A percentile compares a stretch with the other conserved stretches of the same genome.
These are phyloP conservation scores for Hippophae gyantsensis DNA, from an alignment of 306 rosid species.

Conservation along the genomic window DNA sequence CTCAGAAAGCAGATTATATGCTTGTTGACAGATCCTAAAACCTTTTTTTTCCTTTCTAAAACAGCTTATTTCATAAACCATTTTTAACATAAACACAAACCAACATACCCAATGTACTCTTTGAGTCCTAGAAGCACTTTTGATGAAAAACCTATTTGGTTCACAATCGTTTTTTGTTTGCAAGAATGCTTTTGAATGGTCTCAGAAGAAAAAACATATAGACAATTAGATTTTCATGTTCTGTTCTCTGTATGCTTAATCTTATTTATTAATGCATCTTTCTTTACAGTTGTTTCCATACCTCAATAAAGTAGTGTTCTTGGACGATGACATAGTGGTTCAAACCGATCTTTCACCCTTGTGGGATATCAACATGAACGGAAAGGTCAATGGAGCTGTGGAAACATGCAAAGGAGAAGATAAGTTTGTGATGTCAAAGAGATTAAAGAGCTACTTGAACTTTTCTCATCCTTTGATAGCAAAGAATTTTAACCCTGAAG, in stretches of 20 bases:
- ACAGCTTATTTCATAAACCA: too few species aligned
- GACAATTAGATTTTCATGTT: too few species aligned
- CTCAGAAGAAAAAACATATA: too few species aligned
- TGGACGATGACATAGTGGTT: conserved; percentile 87
- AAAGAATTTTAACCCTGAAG: conserved; percentile 47
- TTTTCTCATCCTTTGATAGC: conserved; percentile 87
- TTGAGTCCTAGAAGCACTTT: too few species aligned
- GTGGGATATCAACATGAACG: conserved; percentile 91
- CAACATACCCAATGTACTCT: too few species aligned
- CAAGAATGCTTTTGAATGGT: too few species aligned
- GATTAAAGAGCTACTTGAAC: conserved; percentile 83
- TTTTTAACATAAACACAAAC: too few species aligned
- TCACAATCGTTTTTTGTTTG: too few species aligned
- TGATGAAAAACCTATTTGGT: too few species aligned
- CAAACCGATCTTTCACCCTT: conserved; percentile 96
- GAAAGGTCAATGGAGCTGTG: conserved; percentile 97
- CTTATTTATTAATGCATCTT: conserved; percentile 1
- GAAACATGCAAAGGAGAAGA: conserved; percentile 90
- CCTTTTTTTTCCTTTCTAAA: too few species aligned
- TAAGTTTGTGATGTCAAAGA: conserved; percentile 93
- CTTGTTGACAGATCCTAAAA: too few species aligned
- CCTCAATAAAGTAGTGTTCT: conserved; percentile 83
- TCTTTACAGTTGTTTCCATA: conserved; percentile 79
- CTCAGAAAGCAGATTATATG: too few species aligned
- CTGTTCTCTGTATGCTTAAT: background rate